Conservation (phyloP, 495 filamentous ascomycete species). For the Penicillium fimorum region DNA sequence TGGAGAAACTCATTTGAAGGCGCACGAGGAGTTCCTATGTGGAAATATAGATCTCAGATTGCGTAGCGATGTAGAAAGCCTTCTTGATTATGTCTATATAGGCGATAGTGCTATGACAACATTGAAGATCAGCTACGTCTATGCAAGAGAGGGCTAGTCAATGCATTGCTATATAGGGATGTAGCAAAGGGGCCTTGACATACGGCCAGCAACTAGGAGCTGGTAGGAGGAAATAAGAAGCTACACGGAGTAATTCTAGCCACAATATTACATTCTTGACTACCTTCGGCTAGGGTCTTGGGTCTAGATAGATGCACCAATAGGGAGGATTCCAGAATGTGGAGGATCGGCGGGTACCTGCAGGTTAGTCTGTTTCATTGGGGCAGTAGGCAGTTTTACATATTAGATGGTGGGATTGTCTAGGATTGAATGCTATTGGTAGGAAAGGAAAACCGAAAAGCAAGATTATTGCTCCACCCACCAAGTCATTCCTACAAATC, state of each 20-base stretch:
- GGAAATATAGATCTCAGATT: too few relatives aligned
- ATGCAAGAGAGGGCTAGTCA: not conserved
- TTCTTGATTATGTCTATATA: not conserved
- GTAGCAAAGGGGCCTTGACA: not conserved
- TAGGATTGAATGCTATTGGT: not conserved
- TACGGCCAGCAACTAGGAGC: not conserved
- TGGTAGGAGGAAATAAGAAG: not conserved
- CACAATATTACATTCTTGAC: not conserved
- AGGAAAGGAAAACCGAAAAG: not conserved
- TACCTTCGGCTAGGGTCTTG: not conserved
- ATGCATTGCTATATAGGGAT: not conserved
- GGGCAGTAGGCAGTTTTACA: not conserved
- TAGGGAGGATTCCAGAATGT: constrained; percentile 1
- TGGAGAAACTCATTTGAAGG: not conserved
- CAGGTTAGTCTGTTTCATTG: not conserved
- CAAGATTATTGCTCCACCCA: too few relatives aligned
- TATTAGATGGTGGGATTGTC: not conserved
- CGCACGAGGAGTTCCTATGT: not conserved
- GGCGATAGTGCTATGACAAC: not conserved
- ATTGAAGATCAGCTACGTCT: not conserved
- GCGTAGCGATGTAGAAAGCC: not conserved
- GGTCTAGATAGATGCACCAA: not conserved
- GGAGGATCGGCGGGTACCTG: constrained; percentile 2
- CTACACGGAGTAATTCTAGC: not conserved
- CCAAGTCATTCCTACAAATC: not conserved